A percentile compares a stretch with the other conserved stretches of the same genome.
Conservation (phyloP, 176 grass and related monocot species). For the Cocos nucifera region DNA sequence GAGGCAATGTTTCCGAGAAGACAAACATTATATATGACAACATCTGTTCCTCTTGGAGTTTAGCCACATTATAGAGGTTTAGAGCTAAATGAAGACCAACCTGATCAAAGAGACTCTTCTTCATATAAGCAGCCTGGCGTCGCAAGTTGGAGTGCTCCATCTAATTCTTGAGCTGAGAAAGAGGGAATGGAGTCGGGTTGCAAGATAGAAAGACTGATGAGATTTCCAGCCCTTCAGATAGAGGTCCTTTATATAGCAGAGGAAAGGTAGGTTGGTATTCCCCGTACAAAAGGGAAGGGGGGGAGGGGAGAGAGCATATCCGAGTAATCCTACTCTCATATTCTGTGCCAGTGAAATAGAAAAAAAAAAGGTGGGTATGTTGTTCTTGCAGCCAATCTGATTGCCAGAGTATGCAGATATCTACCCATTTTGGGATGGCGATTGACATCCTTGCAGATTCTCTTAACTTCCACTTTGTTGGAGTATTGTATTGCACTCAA, state of each 20-base stretch:
- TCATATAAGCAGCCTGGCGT: conserved; percentile 71
- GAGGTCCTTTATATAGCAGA: conserved; percentile 57
- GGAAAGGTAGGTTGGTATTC: conserved; percentile 27
- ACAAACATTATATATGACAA: not conserved
- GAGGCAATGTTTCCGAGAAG: no score
- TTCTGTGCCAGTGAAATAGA: conserved; percentile 10
- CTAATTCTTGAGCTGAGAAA: conserved; percentile 30
- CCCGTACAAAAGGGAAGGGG: no score
- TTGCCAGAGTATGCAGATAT: conserved; percentile 55
- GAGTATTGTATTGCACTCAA: conserved; percentile 12
- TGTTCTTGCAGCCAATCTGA: conserved; percentile 43
- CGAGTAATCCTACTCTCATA: no score
- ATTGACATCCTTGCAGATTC: conserved; percentile 48
- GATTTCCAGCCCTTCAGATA: conserved; percentile 10
- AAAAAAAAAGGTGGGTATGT: conserved; percentile 38
- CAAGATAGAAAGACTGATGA: conserved; percentile 22
- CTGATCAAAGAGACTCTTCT: conserved; percentile 94
- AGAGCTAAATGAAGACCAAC: conserved; percentile 26
- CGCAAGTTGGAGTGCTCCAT: conserved; percentile 75
- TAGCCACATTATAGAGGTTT: conserved; percentile 11
- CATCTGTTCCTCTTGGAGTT: not conserved
- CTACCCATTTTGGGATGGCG: conserved; percentile 44
- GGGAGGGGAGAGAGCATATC: not conserved
- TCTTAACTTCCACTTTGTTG: conserved; percentile 28
- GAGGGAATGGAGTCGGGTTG: conserved; percentile 14